Evolutionary conservation across 2,329 filamentous ascomycete genomes (phyloP).

Genomic region (Paraphaeosphaeria minitans): DNA sequence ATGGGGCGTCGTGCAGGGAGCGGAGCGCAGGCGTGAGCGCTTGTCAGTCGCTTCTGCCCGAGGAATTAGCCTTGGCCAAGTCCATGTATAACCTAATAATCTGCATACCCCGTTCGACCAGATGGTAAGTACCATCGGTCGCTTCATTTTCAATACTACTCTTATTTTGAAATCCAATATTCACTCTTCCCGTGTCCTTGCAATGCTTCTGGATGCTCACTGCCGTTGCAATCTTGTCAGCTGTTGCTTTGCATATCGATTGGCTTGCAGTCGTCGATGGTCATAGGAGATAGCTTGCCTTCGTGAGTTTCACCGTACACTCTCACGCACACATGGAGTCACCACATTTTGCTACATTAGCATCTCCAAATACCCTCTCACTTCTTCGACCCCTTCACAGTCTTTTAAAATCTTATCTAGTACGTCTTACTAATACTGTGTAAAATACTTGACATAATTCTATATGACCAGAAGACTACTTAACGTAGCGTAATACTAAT

Average conservation of each 20-base stretch:
- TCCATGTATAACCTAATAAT: neutral
- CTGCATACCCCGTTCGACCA: constrained; percentile 5
- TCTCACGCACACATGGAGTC: no score
- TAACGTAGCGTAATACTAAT: constrained; percentile 65
- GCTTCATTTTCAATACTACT: neutral
- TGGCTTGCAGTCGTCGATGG: no score
- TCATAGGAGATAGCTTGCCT: no score
- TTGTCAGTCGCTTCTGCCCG: neutral
- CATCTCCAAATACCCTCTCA: neutral
- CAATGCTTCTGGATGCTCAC: no score
- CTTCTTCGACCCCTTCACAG: neutral
- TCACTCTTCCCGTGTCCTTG: no score
- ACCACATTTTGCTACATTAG: neutral
- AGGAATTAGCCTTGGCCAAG: neutral
- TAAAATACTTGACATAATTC: constrained; percentile 63
- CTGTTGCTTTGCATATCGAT: no score
- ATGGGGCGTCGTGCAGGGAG: neutral
- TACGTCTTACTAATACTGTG: constrained; percentile 15
- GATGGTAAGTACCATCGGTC: constrained; percentile 4
- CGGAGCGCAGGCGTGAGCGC: constrained; percentile 1
- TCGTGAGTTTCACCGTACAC: no score
- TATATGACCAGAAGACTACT: constrained; percentile 56
- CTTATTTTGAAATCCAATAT: neutral
- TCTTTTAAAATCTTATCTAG: constrained; percentile 17
- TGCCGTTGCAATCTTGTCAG: no score